Percentiles rank a stretch among this genome's conserved stretches.
phyloP scores from a whole-genome alignment of 1,284 basidiomycete species.

The Exsudoporus floridanus region DNA sequence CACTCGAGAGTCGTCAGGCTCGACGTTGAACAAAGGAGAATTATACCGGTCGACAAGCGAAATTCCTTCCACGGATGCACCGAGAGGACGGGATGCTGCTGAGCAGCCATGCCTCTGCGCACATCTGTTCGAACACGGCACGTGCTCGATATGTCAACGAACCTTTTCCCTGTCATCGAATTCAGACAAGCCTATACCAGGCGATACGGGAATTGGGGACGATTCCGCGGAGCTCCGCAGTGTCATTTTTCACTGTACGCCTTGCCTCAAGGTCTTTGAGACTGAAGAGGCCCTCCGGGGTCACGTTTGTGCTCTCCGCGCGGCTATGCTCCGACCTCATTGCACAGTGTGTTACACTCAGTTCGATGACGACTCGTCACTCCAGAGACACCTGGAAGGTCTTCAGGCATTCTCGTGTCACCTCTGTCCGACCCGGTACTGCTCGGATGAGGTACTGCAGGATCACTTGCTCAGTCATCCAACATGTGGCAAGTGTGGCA shows the following conservation, averaged over 20 bases:
- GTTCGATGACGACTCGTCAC: slow-evolving; percentile 21
- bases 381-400: slow-evolving; percentile 23
- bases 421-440: slow-evolving; percentile 22
- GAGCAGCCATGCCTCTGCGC: neutral
- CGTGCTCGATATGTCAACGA: slow-evolving; percentile 15
- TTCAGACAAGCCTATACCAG: neutral
- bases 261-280: slow-evolving; percentile 21
- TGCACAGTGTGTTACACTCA: slow-evolving; percentile 24
- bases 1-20: slow-evolving; percentile 5
- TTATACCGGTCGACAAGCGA: slow-evolving; percentile 5
- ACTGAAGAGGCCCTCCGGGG: slow-evolving; percentile 3
- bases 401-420: slow-evolving; percentile 16
- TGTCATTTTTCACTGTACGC: slow-evolving; percentile 12
- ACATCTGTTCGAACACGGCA: neutral
- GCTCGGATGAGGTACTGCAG: slow-evolving; percentile 30
- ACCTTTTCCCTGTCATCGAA: neutral
- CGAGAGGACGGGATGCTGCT: neutral
- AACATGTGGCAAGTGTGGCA: slow-evolving; percentile 24
- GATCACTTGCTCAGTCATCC: slow-evolving; percentile 31
- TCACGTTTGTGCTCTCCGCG: slow-evolving; percentile 21
- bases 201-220: neutral
- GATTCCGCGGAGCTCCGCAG: neutral
- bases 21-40: slow-evolving; percentile 10
- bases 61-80: neutral
- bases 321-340: slow-evolving; percentile 15